phyloP scores from a whole-genome alignment of 305 asterid species.

The Fraxinus latifolia region DNA sequence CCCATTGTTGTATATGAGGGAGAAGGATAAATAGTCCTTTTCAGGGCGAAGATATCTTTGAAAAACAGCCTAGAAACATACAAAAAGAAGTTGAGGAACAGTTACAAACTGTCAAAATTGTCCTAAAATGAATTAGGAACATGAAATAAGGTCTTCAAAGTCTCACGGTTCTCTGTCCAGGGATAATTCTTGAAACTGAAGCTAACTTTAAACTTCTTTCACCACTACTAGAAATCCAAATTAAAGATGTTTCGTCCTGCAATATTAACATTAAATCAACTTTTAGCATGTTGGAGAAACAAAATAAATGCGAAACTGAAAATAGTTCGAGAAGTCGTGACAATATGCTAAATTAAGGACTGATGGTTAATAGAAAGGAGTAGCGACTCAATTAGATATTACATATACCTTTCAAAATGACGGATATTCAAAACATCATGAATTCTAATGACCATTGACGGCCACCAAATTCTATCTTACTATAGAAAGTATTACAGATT shows the following conservation, averaged over 20 bases:
- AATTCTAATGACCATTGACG: neutral
- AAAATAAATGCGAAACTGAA: neutral
- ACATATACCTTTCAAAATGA: constrained; percentile 15
- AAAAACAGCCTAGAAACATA: constrained; percentile 73
- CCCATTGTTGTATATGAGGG: constrained; percentile 85
- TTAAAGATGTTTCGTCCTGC: constrained; percentile 79
- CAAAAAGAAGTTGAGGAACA: neutral
- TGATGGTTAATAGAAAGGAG: neutral
- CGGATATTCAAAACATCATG: constrained; percentile 1
- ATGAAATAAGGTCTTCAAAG: constrained; percentile 19
- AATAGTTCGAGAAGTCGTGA: constrained; percentile 8
- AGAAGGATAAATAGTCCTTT: constrained; percentile 86
- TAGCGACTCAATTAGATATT: neutral
- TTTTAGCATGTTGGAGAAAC: constrained; percentile 16
- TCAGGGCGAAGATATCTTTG: constrained; percentile 86
- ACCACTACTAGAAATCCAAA: constrained; percentile 88
- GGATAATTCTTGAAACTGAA: constrained; percentile 71
- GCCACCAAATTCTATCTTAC: constrained; percentile 7
- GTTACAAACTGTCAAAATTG: constrained; percentile 13
- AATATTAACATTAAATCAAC: constrained; percentile 15
- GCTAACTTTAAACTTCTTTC: constrained; percentile 82
- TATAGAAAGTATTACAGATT: neutral
- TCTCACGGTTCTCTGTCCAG: constrained; percentile 98
- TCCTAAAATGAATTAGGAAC: constrained; percentile 5
- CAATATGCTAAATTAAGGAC: neutral